A percentile compares a stretch with the other conserved stretches of the same genome.
Conservation (phyloP, 805 yeast species). For the Candida loeiensis region DNA sequence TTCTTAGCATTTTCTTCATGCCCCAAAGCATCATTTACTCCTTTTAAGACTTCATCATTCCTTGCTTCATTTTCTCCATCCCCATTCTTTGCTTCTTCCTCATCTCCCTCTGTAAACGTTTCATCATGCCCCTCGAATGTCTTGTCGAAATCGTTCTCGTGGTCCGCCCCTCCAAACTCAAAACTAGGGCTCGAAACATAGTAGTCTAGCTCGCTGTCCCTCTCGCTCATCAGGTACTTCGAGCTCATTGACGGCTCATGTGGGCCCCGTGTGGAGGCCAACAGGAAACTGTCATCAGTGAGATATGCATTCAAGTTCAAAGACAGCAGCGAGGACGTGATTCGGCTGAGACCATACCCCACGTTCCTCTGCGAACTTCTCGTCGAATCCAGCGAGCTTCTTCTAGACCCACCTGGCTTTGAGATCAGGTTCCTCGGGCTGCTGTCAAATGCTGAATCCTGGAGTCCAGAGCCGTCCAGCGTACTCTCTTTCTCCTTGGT, state of each 20-base stretch:
- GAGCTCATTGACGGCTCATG: slow-evolving; percentile 1
- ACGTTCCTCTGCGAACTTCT: slow-evolving; percentile 16
- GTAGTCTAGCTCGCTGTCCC: slow-evolving; percentile 6
- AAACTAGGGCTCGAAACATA: background rate
- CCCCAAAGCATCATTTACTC: too few species aligned
- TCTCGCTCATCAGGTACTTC: slow-evolving; percentile 9
- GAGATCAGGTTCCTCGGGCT: too few species aligned
- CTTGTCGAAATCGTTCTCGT: background rate
- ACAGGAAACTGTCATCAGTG: slow-evolving; percentile 28
- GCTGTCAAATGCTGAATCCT: slow-evolving; percentile 5
- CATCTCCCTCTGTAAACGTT: background rate
- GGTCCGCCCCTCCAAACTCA: background rate
- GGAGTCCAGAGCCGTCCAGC: slow-evolving; percentile 3
- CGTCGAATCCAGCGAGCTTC: slow-evolving; percentile 10
- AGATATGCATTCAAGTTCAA: slow-evolving; percentile 41
- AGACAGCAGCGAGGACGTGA: slow-evolving; percentile 39
- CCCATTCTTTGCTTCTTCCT: background rate
- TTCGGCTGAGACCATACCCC: slow-evolving; percentile 25
- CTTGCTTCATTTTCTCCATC: background rate
- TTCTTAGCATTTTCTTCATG: too few species aligned
- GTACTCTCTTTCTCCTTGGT: slow-evolving; percentile 1
- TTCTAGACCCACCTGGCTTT: too few species aligned
- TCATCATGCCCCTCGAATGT: background rate
- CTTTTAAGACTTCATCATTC: too few species aligned
- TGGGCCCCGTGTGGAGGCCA: slow-evolving; percentile 3